Percentiles rank a stretch among this genome's conserved stretches.
These are phyloP conservation scores for Porpolomopsis calyptriformis DNA, from an alignment of 768 basidiomycete genomes.

Conservation along the genomic window DNA sequence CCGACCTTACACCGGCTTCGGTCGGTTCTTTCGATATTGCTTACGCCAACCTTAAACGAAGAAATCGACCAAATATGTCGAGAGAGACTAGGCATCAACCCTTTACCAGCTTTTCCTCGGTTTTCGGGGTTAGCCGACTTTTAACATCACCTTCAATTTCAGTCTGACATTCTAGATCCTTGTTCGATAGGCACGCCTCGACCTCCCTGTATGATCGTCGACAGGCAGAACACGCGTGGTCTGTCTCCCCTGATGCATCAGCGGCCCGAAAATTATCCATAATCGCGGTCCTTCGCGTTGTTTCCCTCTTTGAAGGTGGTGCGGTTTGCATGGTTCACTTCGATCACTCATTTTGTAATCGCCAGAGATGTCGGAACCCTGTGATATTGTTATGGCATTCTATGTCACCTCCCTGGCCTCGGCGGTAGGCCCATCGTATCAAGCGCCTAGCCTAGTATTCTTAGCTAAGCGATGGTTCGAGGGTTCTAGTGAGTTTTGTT, in stretches of 20 bases:
- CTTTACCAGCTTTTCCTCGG: conserved; percentile 33
- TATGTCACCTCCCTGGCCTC: conserved; percentile 65
- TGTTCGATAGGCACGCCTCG: conserved; percentile 25
- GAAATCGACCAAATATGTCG: conserved; percentile 64
- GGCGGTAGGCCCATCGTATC: conserved; percentile 48
- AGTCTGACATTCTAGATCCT: too few relatives aligned
- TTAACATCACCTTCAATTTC: neutral
- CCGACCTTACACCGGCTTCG: conserved; percentile 46
- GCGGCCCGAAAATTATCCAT: conserved; percentile 63
- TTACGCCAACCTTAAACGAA: conserved; percentile 60
- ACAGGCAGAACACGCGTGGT: conserved; percentile 46
- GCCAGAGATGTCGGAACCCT: conserved; percentile 56
- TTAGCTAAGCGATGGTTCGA: conserved; percentile 73
- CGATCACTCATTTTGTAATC: conserved; percentile 3
- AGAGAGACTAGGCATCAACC: conserved; percentile 40
- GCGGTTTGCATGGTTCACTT: neutral
- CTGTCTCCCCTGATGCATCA: conserved; percentile 58
- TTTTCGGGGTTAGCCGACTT: conserved; percentile 33
- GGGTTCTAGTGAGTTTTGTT: conserved; percentile 43
- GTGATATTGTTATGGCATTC: conserved; percentile 68
- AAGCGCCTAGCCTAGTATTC: conserved; percentile 59
- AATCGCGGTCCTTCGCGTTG: conserved; percentile 52
- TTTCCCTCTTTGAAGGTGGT: conserved; percentile 63
- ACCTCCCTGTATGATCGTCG: conserved; percentile 32
- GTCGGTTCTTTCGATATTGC: conserved; percentile 46